These are phyloP conservation scores for Mortierella sp. DNA, from an alignment of 371 early-diverging fungal genomes.

Conservation along the genomic window DNA sequence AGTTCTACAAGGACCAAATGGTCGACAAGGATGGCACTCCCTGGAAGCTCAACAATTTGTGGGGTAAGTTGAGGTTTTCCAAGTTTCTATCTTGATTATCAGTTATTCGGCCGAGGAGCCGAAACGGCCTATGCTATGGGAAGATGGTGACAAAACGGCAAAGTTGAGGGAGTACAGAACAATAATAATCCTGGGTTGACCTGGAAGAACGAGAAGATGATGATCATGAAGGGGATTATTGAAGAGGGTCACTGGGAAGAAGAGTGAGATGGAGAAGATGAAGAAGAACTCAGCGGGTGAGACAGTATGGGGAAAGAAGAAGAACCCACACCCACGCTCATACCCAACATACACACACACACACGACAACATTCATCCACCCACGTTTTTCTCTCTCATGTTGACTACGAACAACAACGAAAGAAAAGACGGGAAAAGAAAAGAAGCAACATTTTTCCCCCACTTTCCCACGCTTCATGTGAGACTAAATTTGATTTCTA, in stretches of 20 bases:
- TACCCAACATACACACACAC: constrained; percentile 1
- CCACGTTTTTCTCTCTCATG: not conserved
- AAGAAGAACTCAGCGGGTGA: constrained; percentile 10
- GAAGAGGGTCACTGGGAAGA: not conserved
- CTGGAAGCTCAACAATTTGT: constrained; percentile 81
- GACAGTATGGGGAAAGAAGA: constrained; percentile 8
- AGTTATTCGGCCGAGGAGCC: not conserved
- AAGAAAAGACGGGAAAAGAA: not conserved
- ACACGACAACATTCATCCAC: constrained; percentile 6
- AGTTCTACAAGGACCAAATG: constrained; percentile 90
- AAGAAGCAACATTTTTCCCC: not conserved
- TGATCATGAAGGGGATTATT: no score
- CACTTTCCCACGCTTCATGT: constrained; percentile 16
- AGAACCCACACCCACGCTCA: not conserved
- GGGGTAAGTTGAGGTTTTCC: constrained; percentile 68
- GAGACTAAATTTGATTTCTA: constrained; percentile 5
- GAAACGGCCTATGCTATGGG: no score
- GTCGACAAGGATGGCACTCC: constrained; percentile 80
- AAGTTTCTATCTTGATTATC: constrained; percentile 21
- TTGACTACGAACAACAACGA: not conserved
- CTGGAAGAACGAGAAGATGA: not conserved
- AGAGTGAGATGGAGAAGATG: not conserved
- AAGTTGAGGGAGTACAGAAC: not conserved
- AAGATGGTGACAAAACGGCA: constrained; percentile 7
- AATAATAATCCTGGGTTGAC: not conserved